Evolutionary conservation across 164 flowering plant genomes (phyloP), one percentile per base, ranked within the genome.

Genomic region (Platanus orientalis): DNA sequence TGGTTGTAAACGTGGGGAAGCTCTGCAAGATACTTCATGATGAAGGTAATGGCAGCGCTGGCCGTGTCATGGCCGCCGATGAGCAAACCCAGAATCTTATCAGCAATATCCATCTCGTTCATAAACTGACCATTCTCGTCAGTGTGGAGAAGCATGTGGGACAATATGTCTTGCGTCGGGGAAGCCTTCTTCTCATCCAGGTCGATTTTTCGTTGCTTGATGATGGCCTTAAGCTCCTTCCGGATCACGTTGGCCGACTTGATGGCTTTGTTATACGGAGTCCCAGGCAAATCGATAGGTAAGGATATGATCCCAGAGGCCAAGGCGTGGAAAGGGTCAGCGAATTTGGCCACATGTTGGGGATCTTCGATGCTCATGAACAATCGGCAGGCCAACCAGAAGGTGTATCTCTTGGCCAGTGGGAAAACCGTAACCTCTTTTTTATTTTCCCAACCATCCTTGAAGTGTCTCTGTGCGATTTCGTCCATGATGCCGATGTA

Each of bases 21-120:
- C 70, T 82, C 79, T 1, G 81, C 81, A 17, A 82, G 83, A 53
- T 58, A n/a, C n/a, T n/a, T n/a, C n/a, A n/a, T n/a, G n/a, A n/a
- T n/a, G n/a, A n/a, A n/a, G n/a, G n/a, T n/a, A n/a, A n/a, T n/a
- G n/a, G n/a, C n/a, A n/a, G n/a, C n/a, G n/a, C n/a, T n/a, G n/a
- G n/a, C n/a, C n/a, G 76, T 79, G 66, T 79, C 83, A 44, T 79
- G 80, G 27, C 83, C 83, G 4, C 77, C 85, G 48, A 82, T 70
- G 45, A 82, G 45, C 32, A 82, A 32, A 6, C 78, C 81, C 4
- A 82, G 53, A 14, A 82, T 77, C 71, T 79, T 81, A 32, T 75
- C 81, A 12, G 83, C 79, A 6, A 81, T 72, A 20, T 75, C 85
- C 21, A n/a, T n/a, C n/a, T n/a, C n/a, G n/a, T n/a, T n/a, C n/a